Evolutionary conservation across 2,329 filamentous ascomycete genomes (phyloP), one percentile per base, ranked within the genome.

Genomic region (Fusarium ramigenum): DNA sequence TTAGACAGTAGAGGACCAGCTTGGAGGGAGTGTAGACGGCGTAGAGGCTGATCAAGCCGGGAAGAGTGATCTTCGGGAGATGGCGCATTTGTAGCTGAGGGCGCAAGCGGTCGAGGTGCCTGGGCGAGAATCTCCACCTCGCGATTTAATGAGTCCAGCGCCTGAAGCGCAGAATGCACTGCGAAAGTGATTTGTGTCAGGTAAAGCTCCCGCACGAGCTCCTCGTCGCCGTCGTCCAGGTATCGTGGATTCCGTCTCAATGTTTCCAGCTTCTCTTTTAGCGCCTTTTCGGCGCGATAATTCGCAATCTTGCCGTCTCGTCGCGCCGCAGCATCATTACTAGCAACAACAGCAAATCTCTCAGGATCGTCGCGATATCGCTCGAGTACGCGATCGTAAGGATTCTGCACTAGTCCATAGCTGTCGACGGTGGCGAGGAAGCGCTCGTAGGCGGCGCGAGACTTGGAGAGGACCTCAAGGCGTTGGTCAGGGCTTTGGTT

Each of bases 291-390:
- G 58, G 93, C 89, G 77, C 90, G 91, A 83, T 95, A 98, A 69
- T 93, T 91, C 49, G 90, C 88, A 75, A 99, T 97, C 83, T 98
- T 99, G 52, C 91, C 90, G 63, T 95, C 92, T 75, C 96, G 88
- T 70, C 92, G 89, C 36, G 90, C 89, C 25, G 91, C 89, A 8
- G 93, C 89, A 77, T 89, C 87, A 15, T 79, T 79, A 42, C 88
- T 88, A 23, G 90, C 88, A 23, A 93, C 90, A 6, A 93, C 91
- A 53, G 91, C 91, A 81, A 98, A 98, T 4, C 84, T 84, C n/a
- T 86, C 84, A 7, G 92, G 92, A 30, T 91, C 88, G 63, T 96
- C 93, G 59, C 87, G 87, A 82, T 96, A 97, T 62, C 87, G 84
- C 78, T 93, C 91, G 71, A 94, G 90, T 30, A 95, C 85, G 78